Base-by-base conservation (phyloP, 352 stramenopile genomes). In the Globisporangium abappressorium region DNA sequence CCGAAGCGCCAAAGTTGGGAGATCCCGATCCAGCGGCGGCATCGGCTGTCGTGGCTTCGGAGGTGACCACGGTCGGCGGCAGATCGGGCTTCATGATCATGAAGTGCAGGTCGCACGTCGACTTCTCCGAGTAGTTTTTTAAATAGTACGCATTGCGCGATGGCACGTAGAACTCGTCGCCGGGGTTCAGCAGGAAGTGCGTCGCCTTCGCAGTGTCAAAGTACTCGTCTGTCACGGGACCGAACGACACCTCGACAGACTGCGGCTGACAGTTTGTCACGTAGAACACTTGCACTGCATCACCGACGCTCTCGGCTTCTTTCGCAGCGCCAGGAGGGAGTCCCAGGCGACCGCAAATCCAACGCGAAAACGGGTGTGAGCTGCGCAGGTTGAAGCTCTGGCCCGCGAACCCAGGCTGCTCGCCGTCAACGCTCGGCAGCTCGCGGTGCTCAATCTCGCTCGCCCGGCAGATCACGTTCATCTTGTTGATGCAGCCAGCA, bases 111-210 rank as follows among this genome's bases (percentile, higher is more conserved):
- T 97, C 81, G 66, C 85, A 92, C 63, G 95, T 82, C 2, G 81
- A 79, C 6, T 75, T 89, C 59, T 79, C 79, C 15, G 92, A 98
- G 78, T 99, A 96, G 77, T 99, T 99, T 73, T 98, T 93, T 64
- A 99, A 87, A 71, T 94, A 91, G 74, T 99, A 99, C 24, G 94
- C 91, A 72, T 99, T 99, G 63, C 96, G 91, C 22, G 96, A 81
- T 15, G 97, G 97, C 54, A 99, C 91, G 72, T 98, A 97, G 73
- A 99, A 99, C 75, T 98, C 93, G 75, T 99, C 97, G 7, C 96
- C 95, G 4, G 91, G 86, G 33, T 82, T 93, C 3, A 99, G 76
- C 43, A 98, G 70, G 79, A 97, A 99, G 54, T 96, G 85, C 62
- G 97, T 93, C 20, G 97, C 97, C n/a, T 83, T 97, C 15, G 91